These are phyloP conservation scores for Galerina sulciceps DNA, from an alignment of 768 basidiomycete species.

Conservation along the genomic window DNA sequence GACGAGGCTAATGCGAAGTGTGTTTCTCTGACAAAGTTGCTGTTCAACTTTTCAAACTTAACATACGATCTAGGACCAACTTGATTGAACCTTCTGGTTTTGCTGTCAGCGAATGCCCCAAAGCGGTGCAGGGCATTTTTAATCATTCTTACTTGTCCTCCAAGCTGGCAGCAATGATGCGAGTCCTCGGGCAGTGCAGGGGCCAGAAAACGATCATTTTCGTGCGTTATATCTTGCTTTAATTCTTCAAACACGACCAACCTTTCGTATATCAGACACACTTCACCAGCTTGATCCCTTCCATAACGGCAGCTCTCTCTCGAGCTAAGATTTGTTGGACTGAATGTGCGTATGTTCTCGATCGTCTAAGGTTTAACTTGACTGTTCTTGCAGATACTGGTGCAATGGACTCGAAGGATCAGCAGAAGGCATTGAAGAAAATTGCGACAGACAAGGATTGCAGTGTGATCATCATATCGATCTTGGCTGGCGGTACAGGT, in stretches of 20 bases:
- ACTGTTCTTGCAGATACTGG: slow-evolving; percentile 11
- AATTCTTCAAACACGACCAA: background rate
- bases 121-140: background rate
- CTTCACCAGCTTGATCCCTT: slow-evolving; percentile 13
- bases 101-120: background rate
- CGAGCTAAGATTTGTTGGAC: slow-evolving; percentile 6
- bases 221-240: background rate
- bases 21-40: background rate
- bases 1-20: background rate
- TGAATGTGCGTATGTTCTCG: slow-evolving; percentile 1
- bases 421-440: slow-evolving; percentile 5
- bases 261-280: slow-evolving; percentile 7
- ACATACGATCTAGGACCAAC: too few relatives aligned
- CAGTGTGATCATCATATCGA: slow-evolving; percentile 19
- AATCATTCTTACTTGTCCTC: slow-evolving; percentile 8
- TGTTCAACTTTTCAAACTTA: too few relatives aligned
- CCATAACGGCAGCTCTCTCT: slow-evolving; percentile 6
- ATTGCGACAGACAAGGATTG: slow-evolving; percentile 12
- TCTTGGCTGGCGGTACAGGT: slow-evolving; percentile 16
- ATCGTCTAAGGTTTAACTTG: background rate
- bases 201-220: slow-evolving; percentile 22
- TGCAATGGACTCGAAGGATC: slow-evolving; percentile 2
- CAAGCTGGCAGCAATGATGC: slow-evolving; percentile 10
- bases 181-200: background rate
- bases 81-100: too few relatives aligned